Percentiles rank a stretch among this genome's conserved stretches.
Conservation (phyloP, 2,329 filamentous ascomycete genomes). For the Colletotrichum orchidophilum region DNA sequence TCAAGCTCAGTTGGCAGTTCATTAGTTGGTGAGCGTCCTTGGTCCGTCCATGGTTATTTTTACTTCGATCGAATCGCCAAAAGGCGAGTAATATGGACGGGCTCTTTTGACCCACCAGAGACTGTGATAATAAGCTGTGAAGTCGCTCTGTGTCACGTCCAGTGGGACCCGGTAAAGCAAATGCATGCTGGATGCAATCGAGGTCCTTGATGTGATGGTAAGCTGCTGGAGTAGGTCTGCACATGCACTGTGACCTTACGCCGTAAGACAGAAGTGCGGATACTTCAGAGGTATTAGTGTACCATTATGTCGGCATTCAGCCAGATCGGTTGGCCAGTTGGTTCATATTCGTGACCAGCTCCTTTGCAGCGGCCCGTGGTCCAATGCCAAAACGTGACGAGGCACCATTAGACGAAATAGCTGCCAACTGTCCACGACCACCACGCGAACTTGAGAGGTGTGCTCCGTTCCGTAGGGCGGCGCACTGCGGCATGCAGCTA, state of each 20-base stretch:
- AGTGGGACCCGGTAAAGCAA: neutral
- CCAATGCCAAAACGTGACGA: slow-evolving; percentile 11
- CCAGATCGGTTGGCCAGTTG: neutral
- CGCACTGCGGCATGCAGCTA: slow-evolving; percentile 6
- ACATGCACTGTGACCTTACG: neutral
- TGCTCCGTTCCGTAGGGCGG: neutral
- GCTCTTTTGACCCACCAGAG: neutral
- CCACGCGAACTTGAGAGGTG: slow-evolving; percentile 10
- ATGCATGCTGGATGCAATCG: neutral
- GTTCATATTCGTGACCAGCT: neutral
- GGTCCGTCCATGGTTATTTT: neutral
- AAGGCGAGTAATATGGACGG: neutral
- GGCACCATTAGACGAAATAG: slow-evolving; percentile 1
- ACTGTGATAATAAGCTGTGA: neutral
- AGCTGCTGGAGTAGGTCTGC: neutral
- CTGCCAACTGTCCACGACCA: slow-evolving; percentile 3
- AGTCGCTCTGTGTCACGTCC: neutral
- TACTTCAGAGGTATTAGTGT: neutral
- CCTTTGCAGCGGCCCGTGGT: slow-evolving; percentile 12
- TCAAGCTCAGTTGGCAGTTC: neutral
- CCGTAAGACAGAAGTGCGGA: neutral
- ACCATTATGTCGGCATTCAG: neutral
- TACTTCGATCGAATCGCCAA: neutral
- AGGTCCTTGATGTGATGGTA: neutral
- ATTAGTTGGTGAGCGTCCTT: neutral